Evolutionary conservation across 106 monocot species (phyloP).

Genomic region (Amphibolis antarctica): DNA sequence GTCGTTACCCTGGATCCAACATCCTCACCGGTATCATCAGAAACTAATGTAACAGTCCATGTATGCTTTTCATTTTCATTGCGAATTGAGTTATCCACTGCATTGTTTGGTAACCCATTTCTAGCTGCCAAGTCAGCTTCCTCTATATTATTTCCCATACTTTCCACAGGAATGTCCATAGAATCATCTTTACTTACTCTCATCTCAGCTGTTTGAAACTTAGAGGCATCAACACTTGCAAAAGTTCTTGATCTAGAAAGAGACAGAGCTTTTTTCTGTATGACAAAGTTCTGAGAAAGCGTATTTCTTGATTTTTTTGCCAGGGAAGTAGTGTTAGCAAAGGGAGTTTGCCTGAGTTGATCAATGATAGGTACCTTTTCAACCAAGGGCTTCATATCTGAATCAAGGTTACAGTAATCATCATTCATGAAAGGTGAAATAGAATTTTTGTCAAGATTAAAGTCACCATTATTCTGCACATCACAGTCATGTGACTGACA

Average conservation of each 20-base stretch:
- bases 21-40: conserved; percentile 5
- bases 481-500: conserved; percentile 12
- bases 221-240: conserved; percentile 11
- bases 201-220: conserved; percentile 16
- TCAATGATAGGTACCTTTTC: conserved; percentile 45
- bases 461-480: conserved; percentile 10
- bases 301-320: conserved; percentile 45
- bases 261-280: conserved; percentile 22
- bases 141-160: conserved; percentile 8
- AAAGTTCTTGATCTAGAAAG: conserved; percentile 45
- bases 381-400: conserved; percentile 17
- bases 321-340: conserved; percentile 26
- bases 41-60: neutral
- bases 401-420: conserved; percentile 14
- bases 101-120: conserved; percentile 4
- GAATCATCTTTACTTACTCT: neutral
- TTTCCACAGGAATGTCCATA: conserved; percentile 9
- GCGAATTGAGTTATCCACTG: conserved; percentile 4
- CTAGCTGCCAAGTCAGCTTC: conserved; percentile 2
- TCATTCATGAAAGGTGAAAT: conserved; percentile 8
- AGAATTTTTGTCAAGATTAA: conserved; percentile 12
- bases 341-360: conserved; percentile 39
- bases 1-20: conserved; percentile 5
- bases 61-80: neutral
- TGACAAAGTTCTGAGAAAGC: conserved; percentile 15